These are phyloP conservation scores for Physcomitrellopsis africana DNA, from an alignment of 225 moss, liverwort and hornwort species.

Conservation along the genomic window DNA sequence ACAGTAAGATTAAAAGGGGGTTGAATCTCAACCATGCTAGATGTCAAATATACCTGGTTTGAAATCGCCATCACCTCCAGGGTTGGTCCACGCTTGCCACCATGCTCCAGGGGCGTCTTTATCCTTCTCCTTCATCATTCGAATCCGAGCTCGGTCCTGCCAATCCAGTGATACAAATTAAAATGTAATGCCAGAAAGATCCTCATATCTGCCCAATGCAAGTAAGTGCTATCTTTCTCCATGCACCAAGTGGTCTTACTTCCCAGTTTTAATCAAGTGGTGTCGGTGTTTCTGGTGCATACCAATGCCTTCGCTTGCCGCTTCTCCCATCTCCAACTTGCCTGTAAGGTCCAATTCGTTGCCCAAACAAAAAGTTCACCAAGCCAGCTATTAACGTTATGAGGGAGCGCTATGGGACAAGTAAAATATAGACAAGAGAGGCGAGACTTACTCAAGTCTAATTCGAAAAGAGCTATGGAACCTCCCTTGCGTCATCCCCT, in stretches of 20 bases:
- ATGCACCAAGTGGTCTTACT: not conserved
- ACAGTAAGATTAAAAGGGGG: too few relatives aligned
- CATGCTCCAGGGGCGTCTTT: conserved; percentile 58
- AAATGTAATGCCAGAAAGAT: too few relatives aligned
- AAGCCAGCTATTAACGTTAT: not conserved
- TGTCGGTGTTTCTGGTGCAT: conserved; percentile 4
- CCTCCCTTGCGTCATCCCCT: not conserved
- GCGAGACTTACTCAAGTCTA: too few relatives aligned
- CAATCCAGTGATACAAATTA: not conserved
- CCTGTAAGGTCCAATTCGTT: conserved; percentile 42
- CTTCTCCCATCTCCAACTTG: conserved; percentile 89
- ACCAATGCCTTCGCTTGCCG: conserved; percentile 79
- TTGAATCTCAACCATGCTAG: not conserved
- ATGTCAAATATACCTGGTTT: conserved; percentile 60
- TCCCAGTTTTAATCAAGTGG: not conserved
- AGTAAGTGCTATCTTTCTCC: not conserved
- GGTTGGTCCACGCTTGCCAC: conserved; percentile 81
- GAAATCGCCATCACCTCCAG: conserved; percentile 70
- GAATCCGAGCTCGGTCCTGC: conserved; percentile 75
- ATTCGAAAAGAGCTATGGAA: not conserved
- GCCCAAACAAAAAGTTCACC: not conserved
- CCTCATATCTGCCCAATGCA: not conserved
- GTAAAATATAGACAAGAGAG: not conserved
- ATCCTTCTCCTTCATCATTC: conserved; percentile 90
- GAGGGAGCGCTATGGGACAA: not conserved